A percentile compares a stretch with the other conserved stretches of the same genome.
Conservation (phyloP, 2,329 filamentous ascomycete genomes). For the Aureobasidium sp. region DNA sequence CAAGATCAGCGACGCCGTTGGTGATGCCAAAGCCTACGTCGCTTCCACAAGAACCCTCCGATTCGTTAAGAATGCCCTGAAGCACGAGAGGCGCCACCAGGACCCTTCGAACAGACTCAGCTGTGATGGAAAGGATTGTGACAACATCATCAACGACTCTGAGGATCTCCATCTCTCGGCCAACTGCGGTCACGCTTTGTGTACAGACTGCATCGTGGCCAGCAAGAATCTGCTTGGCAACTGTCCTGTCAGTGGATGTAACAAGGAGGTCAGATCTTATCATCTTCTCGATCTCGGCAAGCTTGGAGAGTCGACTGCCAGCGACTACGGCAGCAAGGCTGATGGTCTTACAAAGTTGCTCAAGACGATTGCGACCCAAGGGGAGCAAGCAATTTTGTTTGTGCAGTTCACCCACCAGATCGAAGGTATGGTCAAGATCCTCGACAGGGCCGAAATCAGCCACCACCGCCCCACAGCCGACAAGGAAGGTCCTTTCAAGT, state of each 20-base stretch:
- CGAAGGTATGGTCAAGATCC: slow-evolving; percentile 29
- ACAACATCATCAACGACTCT: background rate
- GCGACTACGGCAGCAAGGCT: slow-evolving; percentile 42
- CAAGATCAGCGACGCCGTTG: background rate
- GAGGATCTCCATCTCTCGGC: background rate
- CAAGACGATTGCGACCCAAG: slow-evolving; percentile 27
- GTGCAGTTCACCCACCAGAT: slow-evolving; percentile 46
- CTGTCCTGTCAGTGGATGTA: slow-evolving; percentile 38
- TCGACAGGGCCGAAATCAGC: slow-evolving; percentile 24
- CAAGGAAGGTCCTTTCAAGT: background rate
- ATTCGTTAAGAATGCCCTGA: background rate
- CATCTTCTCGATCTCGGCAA: slow-evolving; percentile 36
- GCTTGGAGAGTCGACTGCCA: slow-evolving; percentile 25
- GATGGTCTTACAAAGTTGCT: slow-evolving; percentile 42
- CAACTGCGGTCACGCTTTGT: background rate
- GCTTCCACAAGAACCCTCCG: background rate
- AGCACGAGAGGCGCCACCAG: background rate
- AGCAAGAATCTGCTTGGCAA: slow-evolving; percentile 23
- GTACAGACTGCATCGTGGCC: slow-evolving; percentile 30
- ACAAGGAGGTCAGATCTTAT: slow-evolving; percentile 30
- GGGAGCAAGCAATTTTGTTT: slow-evolving; percentile 51
- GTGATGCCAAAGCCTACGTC: background rate
- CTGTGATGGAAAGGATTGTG: background rate
- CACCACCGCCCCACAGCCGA: background rate
- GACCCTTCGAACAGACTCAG: background rate